Conservation (phyloP, 129 eudicot species). For the Chrysanthemum makinoi region DNA sequence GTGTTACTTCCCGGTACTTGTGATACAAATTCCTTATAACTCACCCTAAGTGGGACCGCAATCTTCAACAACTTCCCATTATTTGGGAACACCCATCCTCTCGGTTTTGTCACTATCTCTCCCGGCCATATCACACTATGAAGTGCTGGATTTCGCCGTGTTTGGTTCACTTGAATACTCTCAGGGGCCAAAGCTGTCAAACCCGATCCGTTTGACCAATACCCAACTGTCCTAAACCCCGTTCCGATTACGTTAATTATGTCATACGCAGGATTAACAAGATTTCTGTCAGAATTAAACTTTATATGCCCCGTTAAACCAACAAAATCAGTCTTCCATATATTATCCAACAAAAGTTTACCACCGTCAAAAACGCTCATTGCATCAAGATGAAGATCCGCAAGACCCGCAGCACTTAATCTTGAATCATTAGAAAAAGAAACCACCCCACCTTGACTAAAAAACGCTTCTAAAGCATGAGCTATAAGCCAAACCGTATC, state of each 20-base stretch:
- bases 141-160: constrained; percentile 47
- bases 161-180: constrained; percentile 51
- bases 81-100: constrained; percentile 95
- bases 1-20: constrained; percentile 55
- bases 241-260: constrained; percentile 82
- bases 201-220: constrained; percentile 83
- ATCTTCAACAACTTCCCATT: constrained; percentile 68
- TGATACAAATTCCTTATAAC: constrained; percentile 83
- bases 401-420: constrained; percentile 33
- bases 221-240: constrained; percentile 65
- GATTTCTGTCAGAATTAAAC: constrained; percentile 61
- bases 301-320: constrained; percentile 78
- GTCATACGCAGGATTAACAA: constrained; percentile 67
- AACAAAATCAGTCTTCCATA: constrained; percentile 54
- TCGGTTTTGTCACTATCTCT: constrained; percentile 56
- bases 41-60: constrained; percentile 75
- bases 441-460: constrained; percentile 60
- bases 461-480: constrained; percentile 76
- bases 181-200: constrained; percentile 67
- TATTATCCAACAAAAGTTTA: constrained; percentile 48
- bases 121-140: constrained; percentile 88
- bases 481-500: constrained; percentile 82
- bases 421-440: constrained; percentile 77
- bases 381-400: constrained; percentile 75
- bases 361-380: constrained; percentile 75